A percentile compares a stretch with the other conserved stretches of the same genome.
These are phyloP conservation scores for Phaeosphaeriaceae sp. DNA, from an alignment of 2,329 filamentous ascomycete genomes.

Conservation along the genomic window DNA sequence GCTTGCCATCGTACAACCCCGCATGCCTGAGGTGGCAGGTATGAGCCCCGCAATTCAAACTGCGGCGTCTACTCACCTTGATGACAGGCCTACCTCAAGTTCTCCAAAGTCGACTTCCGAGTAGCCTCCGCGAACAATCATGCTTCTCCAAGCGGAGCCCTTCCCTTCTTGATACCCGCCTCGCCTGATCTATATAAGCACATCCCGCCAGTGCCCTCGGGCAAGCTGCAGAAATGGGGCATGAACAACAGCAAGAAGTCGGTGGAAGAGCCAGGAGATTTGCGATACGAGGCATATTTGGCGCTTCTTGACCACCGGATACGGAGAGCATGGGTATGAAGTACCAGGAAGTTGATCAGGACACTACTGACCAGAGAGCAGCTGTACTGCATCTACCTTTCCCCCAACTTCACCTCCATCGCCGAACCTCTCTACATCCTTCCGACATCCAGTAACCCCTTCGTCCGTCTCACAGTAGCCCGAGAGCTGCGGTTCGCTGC, in stretches of 20 bases:
- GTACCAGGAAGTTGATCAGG: neutral
- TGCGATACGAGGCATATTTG: constrained; percentile 75
- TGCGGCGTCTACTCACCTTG: constrained; percentile 13
- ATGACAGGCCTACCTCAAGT: constrained; percentile 80
- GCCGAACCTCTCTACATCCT: constrained; percentile 75
- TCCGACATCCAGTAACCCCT: constrained; percentile 63
- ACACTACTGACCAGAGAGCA: constrained; percentile 26
- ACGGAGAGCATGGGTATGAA: constrained; percentile 80
- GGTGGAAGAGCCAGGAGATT: constrained; percentile 57
- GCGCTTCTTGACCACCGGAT: constrained; percentile 78
- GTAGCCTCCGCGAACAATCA: constrained; percentile 84
- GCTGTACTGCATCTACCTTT: constrained; percentile 84
- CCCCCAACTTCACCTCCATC: constrained; percentile 70
- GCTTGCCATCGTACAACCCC: constrained; percentile 84
- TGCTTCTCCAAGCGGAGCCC: constrained; percentile 84
- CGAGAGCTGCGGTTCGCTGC: constrained; percentile 76
- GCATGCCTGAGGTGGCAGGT: constrained; percentile 97
- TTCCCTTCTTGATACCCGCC: constrained; percentile 81
- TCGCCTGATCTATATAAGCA: constrained; percentile 40
- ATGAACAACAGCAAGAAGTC: constrained; percentile 51
- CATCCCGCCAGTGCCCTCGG: constrained; percentile 61
- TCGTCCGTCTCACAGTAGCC: constrained; percentile 70
- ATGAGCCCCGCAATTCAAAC: constrained; percentile 30
- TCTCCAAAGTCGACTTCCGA: constrained; percentile 72
- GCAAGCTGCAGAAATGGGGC: constrained; percentile 73